phyloP scores from a whole-genome alignment of 2,329 filamentous ascomycete genomes.

The Epichloe scottii region DNA sequence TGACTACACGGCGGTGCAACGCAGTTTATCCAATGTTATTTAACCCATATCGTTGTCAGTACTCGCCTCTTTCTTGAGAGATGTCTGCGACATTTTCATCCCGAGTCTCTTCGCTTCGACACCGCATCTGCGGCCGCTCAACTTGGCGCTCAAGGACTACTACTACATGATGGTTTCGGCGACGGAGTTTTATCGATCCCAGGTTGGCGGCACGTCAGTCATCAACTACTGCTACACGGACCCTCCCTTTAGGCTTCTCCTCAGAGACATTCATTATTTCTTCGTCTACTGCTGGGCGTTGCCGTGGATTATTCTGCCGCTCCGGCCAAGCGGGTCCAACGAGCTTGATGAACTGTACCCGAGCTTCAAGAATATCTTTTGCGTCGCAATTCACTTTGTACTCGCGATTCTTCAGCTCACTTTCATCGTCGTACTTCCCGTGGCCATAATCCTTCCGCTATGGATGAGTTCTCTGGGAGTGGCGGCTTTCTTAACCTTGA shows the following conservation, averaged over 20 bases:
- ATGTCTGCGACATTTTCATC: neutral
- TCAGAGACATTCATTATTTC: constrained; percentile 42
- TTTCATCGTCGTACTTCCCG: constrained; percentile 47
- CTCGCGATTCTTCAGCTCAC: constrained; percentile 45
- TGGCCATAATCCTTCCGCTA: constrained; percentile 33
- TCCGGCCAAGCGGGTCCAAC: constrained; percentile 37
- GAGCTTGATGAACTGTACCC: constrained; percentile 52
- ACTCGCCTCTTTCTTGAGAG: neutral
- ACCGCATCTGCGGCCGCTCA: no score
- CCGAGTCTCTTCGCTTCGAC: neutral
- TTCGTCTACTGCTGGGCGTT: constrained; percentile 42
- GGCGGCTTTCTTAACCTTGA: constrained; percentile 33
- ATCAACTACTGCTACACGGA: constrained; percentile 52
- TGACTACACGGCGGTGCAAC: neutral
- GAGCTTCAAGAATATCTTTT: constrained; percentile 42
- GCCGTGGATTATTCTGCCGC: constrained; percentile 48
- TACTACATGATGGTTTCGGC: constrained; percentile 6
- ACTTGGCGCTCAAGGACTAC: no score
- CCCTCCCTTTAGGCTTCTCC: constrained; percentile 35
- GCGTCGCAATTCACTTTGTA: constrained; percentile 43
- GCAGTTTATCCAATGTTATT: neutral
- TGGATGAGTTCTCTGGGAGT: constrained; percentile 32
- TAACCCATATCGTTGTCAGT: neutral
- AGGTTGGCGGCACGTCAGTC: constrained; percentile 42
- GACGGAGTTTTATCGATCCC: constrained; percentile 45